phyloP scores from a whole-genome alignment of 257 asterid genomes.

The Scutellaria galericulata region DNA sequence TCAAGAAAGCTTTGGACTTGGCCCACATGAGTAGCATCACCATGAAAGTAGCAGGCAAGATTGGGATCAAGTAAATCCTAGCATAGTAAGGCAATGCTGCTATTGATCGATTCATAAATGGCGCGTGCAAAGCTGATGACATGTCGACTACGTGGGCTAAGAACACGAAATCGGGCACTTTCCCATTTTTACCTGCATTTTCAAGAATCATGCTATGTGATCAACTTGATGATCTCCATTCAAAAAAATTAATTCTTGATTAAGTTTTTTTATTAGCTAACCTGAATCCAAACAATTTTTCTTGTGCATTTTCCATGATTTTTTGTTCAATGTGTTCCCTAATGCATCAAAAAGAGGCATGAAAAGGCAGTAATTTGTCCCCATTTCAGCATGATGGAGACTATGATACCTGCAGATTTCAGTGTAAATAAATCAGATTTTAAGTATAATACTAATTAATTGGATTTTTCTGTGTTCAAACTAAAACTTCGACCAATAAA shows the following conservation, averaged over 20 bases:
- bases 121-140: constrained; percentile 72
- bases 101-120: constrained; percentile 54
- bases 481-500: constrained; percentile 2
- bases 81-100: constrained; percentile 66
- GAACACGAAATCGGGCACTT: constrained; percentile 88
- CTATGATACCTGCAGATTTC: constrained; percentile 69
- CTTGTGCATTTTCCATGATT: constrained; percentile 80
- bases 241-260: too few species aligned
- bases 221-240: neutral
- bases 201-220: neutral
- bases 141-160: constrained; percentile 89
- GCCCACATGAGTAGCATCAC: constrained; percentile 86
- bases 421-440: neutral
- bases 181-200: constrained; percentile 60
- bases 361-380: constrained; percentile 74
- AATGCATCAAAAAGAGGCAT: constrained; percentile 85
- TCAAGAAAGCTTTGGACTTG: constrained; percentile 72
- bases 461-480: neutral
- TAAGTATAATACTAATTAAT: neutral
- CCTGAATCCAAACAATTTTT: constrained; percentile 59
- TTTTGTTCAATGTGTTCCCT: constrained; percentile 69
- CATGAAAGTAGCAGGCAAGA: constrained; percentile 56
- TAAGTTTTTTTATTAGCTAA: constrained; percentile 15
- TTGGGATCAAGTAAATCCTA: constrained; percentile 48
- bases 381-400: constrained; percentile 69